These are phyloP conservation scores for Hypoxylon lenormandii DNA, from an alignment of 495 filamentous ascomycete genomes.

Conservation along the genomic window DNA sequence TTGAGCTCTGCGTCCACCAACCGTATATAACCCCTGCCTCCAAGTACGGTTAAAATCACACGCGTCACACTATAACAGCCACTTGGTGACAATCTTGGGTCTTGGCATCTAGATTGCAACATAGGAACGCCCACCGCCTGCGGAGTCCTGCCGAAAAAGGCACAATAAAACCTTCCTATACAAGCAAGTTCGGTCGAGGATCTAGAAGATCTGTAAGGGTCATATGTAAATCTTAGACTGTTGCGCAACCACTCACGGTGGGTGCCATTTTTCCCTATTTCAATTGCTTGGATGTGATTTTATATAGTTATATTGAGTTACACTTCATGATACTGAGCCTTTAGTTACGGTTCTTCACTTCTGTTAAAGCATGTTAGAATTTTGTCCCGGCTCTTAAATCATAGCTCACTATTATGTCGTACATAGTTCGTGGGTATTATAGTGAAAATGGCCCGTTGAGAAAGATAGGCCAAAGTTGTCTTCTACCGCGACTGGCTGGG, in stretches of 20 bases:
- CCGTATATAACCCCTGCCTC: conserved; percentile 6
- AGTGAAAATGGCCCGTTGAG: no score
- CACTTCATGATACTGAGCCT: no score
- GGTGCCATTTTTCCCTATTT: background rate
- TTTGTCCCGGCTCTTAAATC: no score
- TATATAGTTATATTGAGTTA: no score
- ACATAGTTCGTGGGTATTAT: no score
- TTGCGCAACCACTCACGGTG: background rate
- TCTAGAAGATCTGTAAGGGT: conserved; percentile 7
- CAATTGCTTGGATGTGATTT: no score
- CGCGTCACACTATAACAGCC: conserved; percentile 8
- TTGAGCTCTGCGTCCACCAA: background rate
- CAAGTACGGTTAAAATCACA: conserved; percentile 33
- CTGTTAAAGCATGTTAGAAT: no score
- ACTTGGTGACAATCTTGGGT: conserved; percentile 10
- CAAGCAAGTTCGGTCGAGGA: background rate
- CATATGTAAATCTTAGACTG: background rate
- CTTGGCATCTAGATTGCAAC: conserved; percentile 39
- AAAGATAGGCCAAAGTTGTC: no score
- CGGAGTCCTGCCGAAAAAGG: background rate
- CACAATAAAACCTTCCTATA: conserved; percentile 1
- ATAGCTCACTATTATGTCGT: no score
- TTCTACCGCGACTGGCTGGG: no score
- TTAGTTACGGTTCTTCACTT: no score
- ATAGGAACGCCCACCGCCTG: background rate